Conservation (phyloP, 1,284 basidiomycete species). For the Taiwanofungus camphoratus region DNA sequence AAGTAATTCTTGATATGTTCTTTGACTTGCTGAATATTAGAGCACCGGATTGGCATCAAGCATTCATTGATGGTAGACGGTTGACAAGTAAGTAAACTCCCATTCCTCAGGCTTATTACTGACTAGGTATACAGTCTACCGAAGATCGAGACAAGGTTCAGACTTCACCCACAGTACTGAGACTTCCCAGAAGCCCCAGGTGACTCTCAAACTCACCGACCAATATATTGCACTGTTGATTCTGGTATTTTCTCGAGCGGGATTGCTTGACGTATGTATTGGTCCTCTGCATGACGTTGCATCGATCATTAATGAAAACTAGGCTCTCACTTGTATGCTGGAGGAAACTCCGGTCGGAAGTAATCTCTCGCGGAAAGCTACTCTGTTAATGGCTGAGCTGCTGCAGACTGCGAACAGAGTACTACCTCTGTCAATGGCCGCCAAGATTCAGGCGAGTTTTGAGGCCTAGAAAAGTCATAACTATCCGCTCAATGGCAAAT, state of each 20-base stretch:
- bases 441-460: constrained; percentile 70
- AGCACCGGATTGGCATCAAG: constrained; percentile 84
- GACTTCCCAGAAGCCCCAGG: constrained; percentile 42
- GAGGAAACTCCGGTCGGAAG: constrained; percentile 70
- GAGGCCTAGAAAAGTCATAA: background rate
- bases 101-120: background rate
- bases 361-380: constrained; percentile 80
- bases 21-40: constrained; percentile 92
- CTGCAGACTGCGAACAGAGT: constrained; percentile 86
- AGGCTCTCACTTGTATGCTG: constrained; percentile 83
- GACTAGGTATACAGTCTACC: constrained; percentile 53
- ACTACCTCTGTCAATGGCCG: constrained; percentile 79
- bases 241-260: constrained; percentile 82
- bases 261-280: constrained; percentile 69
- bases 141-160: constrained; percentile 43
- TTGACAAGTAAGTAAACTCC: constrained; percentile 62
- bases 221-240: constrained; percentile 92
- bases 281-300: background rate
- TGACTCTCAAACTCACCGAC: constrained; percentile 80
- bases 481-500: background rate
- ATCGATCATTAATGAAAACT: background rate
- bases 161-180: constrained; percentile 26
- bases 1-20: constrained; percentile 89
- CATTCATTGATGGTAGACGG: constrained; percentile 82
- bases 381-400: constrained; percentile 87